Conservation (phyloP, 805 yeast genomes). For the Hanseniaspora pseudoguilliermondii region DNA sequence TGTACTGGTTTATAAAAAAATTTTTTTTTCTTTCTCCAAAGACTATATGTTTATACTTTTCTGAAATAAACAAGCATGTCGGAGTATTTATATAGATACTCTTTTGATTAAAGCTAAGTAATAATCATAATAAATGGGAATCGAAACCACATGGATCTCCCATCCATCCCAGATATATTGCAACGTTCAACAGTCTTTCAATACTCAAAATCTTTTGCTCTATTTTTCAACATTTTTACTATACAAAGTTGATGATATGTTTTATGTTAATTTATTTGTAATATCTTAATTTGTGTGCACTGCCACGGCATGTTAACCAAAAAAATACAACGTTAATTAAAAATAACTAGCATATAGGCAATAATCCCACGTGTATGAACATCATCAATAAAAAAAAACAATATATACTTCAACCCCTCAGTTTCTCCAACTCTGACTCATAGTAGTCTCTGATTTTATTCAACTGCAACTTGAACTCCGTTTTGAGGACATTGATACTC, state of each 20-base stretch:
- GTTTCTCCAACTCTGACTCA: slow-evolving; percentile 7
- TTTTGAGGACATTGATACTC: not conserved
- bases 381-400: not conserved
- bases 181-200: too few relatives aligned
- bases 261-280: too few relatives aligned
- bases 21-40: not conserved
- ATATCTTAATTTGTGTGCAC: too few relatives aligned
- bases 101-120: not conserved
- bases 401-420: not conserved
- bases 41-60: not conserved
- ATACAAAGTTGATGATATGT: too few relatives aligned
- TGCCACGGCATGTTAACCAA: too few relatives aligned
- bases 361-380: not conserved
- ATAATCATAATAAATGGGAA: not conserved
- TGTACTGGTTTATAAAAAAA: not conserved
- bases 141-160: too few relatives aligned
- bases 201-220: too few relatives aligned
- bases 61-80: too few relatives aligned
- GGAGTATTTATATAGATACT: not conserved
- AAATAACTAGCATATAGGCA: too few relatives aligned
- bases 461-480: slow-evolving; percentile 5
- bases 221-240: too few relatives aligned
- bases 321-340: too few relatives aligned
- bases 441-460: slow-evolving; percentile 8
- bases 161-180: too few relatives aligned